These are phyloP conservation scores for Pelargonium australe DNA, from an alignment of 441 rosid species.

Conservation along the genomic window DNA sequence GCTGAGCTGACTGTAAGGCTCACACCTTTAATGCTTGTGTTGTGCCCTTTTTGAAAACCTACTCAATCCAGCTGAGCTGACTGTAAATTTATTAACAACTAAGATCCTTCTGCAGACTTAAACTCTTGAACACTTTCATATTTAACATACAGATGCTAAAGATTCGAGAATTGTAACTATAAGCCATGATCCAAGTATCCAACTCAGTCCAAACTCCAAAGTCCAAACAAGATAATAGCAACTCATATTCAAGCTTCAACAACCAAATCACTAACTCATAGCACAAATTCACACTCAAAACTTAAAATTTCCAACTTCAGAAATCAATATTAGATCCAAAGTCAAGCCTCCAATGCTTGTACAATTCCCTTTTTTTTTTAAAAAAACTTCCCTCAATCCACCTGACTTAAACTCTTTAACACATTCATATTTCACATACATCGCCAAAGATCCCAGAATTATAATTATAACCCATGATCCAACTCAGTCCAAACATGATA, in stretches of 20 bases:
- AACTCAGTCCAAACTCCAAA: background rate
- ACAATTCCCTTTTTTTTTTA: too few species aligned
- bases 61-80: conserved; percentile 1
- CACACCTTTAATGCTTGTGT: background rate
- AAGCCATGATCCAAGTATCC: too few species aligned
- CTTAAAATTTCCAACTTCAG: background rate
- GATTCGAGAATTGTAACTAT: too few species aligned
- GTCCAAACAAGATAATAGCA: background rate
- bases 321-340: background rate
- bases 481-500: too few species aligned
- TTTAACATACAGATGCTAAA: too few species aligned
- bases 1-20: background rate
- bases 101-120: background rate
- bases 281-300: background rate
- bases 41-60: too few species aligned
- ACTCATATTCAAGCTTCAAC: background rate
- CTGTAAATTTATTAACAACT: background rate
- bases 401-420: too few species aligned
- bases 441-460: too few species aligned
- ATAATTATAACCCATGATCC: too few species aligned
- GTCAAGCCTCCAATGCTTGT: too few species aligned
- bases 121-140: background rate
- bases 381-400: too few species aligned
- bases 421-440: too few species aligned
- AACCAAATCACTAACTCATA: background rate